Evolutionary conservation across 2,329 filamentous ascomycete genomes (phyloP).

Genomic region (Arthrobotrys pseudoclavata): DNA sequence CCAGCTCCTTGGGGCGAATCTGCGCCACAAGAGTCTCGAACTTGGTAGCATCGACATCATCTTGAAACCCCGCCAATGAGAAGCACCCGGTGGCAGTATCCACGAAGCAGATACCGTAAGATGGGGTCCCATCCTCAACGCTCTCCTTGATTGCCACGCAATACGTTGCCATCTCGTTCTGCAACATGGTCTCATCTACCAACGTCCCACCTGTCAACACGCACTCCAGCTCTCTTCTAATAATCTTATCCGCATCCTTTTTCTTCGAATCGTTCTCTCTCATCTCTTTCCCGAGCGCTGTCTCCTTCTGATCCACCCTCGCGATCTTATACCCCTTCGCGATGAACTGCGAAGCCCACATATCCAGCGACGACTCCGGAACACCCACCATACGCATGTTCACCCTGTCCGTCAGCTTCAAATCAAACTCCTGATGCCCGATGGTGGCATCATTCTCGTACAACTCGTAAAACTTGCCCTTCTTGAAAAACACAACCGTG

Average conservation of each 20-base stretch:
- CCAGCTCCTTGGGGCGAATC: slow-evolving; percentile 85
- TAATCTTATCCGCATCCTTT: slow-evolving; percentile 90
- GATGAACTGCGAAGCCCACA: slow-evolving; percentile 98
- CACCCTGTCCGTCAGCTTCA: slow-evolving; percentile 96
- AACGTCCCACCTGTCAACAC: slow-evolving; percentile 93
- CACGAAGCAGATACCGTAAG: slow-evolving; percentile 92
- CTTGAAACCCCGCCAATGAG: slow-evolving; percentile 88
- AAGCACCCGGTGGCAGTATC: slow-evolving; percentile 97
- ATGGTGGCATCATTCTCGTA: slow-evolving; percentile 97
- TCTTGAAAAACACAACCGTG: slow-evolving; percentile 99
- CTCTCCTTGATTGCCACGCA: slow-evolving; percentile 87
- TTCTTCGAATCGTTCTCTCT: slow-evolving; percentile 82
- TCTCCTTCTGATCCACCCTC: slow-evolving; percentile 95
- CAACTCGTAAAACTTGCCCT: slow-evolving; percentile 98
- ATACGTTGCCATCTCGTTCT: slow-evolving; percentile 97
- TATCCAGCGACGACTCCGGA: slow-evolving; percentile 91
- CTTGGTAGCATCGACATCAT: slow-evolving; percentile 92
- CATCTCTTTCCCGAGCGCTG: slow-evolving; percentile 96
- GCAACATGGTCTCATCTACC: slow-evolving; percentile 95
- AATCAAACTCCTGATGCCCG: slow-evolving; percentile 94
- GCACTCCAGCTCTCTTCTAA: slow-evolving; percentile 88
- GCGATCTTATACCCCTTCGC: slow-evolving; percentile 98
- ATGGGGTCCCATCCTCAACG: slow-evolving; percentile 78
- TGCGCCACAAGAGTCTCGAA: slow-evolving; percentile 98
- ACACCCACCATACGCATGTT: slow-evolving; percentile 99